Evolutionary conservation across 2,329 filamentous ascomycete genomes (phyloP), one percentile per base, ranked within the genome.

Genomic region (Aspergillus novofumigatus): DNA sequence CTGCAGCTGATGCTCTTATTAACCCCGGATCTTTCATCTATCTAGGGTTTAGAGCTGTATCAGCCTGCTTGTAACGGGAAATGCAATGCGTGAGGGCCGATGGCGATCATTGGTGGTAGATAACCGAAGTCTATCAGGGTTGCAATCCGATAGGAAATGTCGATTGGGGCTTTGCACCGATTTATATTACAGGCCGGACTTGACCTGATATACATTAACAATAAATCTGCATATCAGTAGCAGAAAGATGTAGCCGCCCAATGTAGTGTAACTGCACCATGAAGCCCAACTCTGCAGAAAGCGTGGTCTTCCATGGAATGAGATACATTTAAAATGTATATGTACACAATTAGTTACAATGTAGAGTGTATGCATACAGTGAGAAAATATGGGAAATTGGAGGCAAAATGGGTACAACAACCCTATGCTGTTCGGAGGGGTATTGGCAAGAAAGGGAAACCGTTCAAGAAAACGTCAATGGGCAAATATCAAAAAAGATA

Each of bases 101-200:
- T 28, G n/a, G 26, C 38, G 21, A n/a, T 55, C 38, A 55, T 52
- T 55, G 54, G 54, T 25, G 54, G 51, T 28, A 55, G 54, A 55
- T 55, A 55, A 52, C 54, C 2, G 23, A 35, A 35, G 14, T 1
- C 14, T 7, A 35, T 35, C 32, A 4, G 32, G 5, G 14, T 35
- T 35, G 32, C 14, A 14, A 35, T 17, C 3, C 2, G 14, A 35
- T 17, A 17, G 14, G 4, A 35, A 35, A 7, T 35, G 10, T 17
- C 17, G 32, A 35, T 17, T 17, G 11, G 32, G 14, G 32, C 5
- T 35, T 35, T 17, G 32, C 11, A 6, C 11, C 11, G 32, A 17
- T 35, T 35, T 35, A 4, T 35, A 17, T 4, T 4, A 35, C 32
- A 3, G 32, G 5, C 11, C 32, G 4, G 4, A 6, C 4, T 5